Conservation (phyloP, 768 basidiomycete genomes). For the Naganishia kalamii region DNA sequence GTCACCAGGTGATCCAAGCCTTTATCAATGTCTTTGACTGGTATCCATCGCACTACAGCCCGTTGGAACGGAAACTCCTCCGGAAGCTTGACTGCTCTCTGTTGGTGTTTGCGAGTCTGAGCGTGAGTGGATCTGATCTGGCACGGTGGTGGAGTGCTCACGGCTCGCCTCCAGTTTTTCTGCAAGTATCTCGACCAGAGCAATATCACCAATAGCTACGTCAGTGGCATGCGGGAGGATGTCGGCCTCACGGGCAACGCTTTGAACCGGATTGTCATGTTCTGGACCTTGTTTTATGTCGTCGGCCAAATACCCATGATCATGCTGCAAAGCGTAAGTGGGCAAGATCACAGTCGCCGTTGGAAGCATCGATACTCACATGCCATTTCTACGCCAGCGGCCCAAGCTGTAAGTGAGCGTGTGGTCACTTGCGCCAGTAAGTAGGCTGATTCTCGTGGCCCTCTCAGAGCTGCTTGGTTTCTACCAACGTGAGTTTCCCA, state of each 20-base stretch:
- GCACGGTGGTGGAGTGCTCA: too few species aligned
- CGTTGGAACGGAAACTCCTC: slow-evolving; percentile 27
- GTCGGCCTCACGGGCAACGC: slow-evolving; percentile 29
- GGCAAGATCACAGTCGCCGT: too few species aligned
- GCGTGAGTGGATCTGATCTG: slow-evolving; percentile 15
- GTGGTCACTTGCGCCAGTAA: slow-evolving; percentile 6
- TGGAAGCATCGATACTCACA: too few species aligned
- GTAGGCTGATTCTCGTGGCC: background rate
- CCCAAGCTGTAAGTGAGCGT: slow-evolving; percentile 22
- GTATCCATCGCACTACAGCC: slow-evolving; percentile 30
- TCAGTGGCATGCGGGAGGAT: slow-evolving; percentile 36
- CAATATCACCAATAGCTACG: slow-evolving; percentile 36
- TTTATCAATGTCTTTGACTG: slow-evolving; percentile 32
- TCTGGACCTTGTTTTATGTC: slow-evolving; percentile 24
- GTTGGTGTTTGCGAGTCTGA: slow-evolving; percentile 33
- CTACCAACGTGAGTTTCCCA: background rate
- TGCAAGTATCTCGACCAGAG: slow-evolving; percentile 22
- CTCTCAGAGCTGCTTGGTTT: background rate
- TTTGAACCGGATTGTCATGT: slow-evolving; percentile 31
- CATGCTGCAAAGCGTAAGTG: slow-evolving; percentile 25
- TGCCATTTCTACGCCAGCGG: background rate
- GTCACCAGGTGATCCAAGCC: background rate
- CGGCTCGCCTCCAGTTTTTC: slow-evolving; percentile 8
- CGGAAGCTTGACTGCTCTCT: slow-evolving; percentile 32
- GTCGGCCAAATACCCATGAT: slow-evolving; percentile 33